Base-by-base conservation (phyloP, 176 grass and related monocot genomes). In the Oryza glaberrima region DNA sequence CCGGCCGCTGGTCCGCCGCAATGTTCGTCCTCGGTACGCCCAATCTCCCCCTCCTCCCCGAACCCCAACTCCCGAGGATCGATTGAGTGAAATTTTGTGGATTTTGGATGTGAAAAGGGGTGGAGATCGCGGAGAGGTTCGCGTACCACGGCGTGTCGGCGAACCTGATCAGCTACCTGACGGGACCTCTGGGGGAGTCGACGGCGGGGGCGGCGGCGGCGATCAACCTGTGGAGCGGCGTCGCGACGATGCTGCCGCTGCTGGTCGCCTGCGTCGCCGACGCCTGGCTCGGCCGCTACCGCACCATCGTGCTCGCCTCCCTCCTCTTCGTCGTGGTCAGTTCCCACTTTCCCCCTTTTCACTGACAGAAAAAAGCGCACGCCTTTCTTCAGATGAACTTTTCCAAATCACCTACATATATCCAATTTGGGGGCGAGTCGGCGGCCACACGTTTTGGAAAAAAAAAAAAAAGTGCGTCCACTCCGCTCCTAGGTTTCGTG, bases 161-260 rank as follows among this genome's bases (percentile, higher is more conserved):
- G 22, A 95, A 92, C 82, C 85, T 95, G 63, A 95, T 95, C 75
- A 90, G 70, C 71, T 95, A 92, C 83, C 84, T 95, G 54, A 95
- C 93, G 30, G 93, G 88, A 0, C 90, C 84, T 54, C 78, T 95
- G 11, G 79, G 6, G 6, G 84, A 92, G 78, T 88, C 85, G 5
- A 95, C 84, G 34, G 93, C 90, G 5, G 74, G 64, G 63, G 93
- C 90, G 1, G 93, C 93, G 2, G 87, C 90, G 11, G 82, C 88
- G 4, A 82, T 92, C 45, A 95, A 88, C 83, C 51, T 75, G 9
- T 95, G 93, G 88, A 77, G 78, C 65, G 88, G 93, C 0, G 81
- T 88, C 2, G 76, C 87, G 0, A 86, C 82, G 44, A 88, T 95
- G 90, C 79, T 92, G 52, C 90, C 93, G 9, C 85, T 95, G 25